Base-by-base conservation (phyloP, 176 grass and related monocot genomes). In the Hordeum vulgare region DNA sequence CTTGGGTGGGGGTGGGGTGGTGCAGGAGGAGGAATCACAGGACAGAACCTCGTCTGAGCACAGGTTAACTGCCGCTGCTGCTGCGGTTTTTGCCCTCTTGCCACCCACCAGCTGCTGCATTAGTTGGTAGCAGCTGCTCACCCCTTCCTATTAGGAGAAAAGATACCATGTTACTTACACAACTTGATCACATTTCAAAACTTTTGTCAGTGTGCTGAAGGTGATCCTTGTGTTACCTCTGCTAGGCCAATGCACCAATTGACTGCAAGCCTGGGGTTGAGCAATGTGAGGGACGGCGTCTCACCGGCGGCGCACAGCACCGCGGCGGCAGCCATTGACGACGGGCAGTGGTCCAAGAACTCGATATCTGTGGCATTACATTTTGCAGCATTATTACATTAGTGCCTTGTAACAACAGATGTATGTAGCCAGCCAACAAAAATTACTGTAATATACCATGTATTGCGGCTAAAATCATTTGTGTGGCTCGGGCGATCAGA, bases 171-270 rank as follows among this genome's bases (percentile, higher is more conserved):
- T 70, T 24, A 71, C 24, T 67, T 23, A 71, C 26, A 74, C 10
- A 17, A 17, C 15, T 77, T 65, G 34, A 41, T 78, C 11, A 65
- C 6, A 10, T 17, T 71, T 79, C 47, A 69, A 14, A 59, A 77
- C 56, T 61, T 42, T 61, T 42, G 41, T 23, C n/a, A 28, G 10
- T 83, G 51, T 71, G 7, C 31, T 81, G 10, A 77, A 76, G 23
- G 14, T 75, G 70, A 74, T 65, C 71, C 17, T 76, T 80, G 24
- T 7, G 17, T 71, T 86, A 99, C 97, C 88, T 94, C 87, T 57
- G 89, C 89, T 26, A 99, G 93, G 66, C 97, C 93, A 87, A 77
- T 89, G 84, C 97, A 94, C 97, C 97, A 99, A 77, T 40, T 49
- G 64, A 85, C 89, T 47, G 89, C 93, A 35, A 68, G 66, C 47